Conservation (phyloP, 2,329 filamentous ascomycete genomes). For the Cladosporium sp. region DNA sequence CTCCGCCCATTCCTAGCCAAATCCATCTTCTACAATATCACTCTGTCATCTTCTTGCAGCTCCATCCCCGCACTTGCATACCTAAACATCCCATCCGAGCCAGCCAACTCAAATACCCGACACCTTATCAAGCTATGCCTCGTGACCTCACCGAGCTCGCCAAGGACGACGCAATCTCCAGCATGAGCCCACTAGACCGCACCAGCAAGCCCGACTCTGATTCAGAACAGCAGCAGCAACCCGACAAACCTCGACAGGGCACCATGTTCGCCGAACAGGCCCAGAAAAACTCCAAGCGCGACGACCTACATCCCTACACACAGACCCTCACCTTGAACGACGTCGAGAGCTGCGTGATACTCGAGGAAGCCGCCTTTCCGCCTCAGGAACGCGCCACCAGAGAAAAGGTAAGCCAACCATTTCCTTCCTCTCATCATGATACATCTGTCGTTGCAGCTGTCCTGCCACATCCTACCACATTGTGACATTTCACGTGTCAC, state of each 20-base stretch:
- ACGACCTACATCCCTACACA: slow-evolving; percentile 72
- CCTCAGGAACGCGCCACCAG: slow-evolving; percentile 58
- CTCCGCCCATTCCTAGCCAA: not conserved
- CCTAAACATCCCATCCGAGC: not conserved
- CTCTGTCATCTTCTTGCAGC: not conserved
- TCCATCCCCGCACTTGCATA: slow-evolving; percentile 6
- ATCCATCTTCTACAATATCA: not conserved
- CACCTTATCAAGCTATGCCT: slow-evolving; percentile 39
- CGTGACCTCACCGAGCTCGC: slow-evolving; percentile 41
- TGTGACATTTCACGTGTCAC: slow-evolving; percentile 32
- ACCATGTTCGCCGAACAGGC: slow-evolving; percentile 18
- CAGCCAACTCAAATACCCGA: not conserved
- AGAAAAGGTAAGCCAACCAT: slow-evolving; percentile 57
- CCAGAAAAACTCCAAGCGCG: slow-evolving; percentile 35
- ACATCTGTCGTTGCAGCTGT: not conserved
- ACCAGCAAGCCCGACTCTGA: slow-evolving; percentile 18
- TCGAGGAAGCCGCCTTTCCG: slow-evolving; percentile 62
- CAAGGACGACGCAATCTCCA: slow-evolving; percentile 36
- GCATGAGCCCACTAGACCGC: slow-evolving; percentile 21
- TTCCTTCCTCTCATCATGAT: not conserved
- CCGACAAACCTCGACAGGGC: not conserved
- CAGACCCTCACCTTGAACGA: slow-evolving; percentile 70
- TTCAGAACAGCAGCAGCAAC: not conserved
- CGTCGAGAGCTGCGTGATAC: slow-evolving; percentile 61
- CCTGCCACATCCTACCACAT: slow-evolving; percentile 5